Conservation (phyloP, 352 stramenopile genomes). For the Pythium brachiatum region DNA sequence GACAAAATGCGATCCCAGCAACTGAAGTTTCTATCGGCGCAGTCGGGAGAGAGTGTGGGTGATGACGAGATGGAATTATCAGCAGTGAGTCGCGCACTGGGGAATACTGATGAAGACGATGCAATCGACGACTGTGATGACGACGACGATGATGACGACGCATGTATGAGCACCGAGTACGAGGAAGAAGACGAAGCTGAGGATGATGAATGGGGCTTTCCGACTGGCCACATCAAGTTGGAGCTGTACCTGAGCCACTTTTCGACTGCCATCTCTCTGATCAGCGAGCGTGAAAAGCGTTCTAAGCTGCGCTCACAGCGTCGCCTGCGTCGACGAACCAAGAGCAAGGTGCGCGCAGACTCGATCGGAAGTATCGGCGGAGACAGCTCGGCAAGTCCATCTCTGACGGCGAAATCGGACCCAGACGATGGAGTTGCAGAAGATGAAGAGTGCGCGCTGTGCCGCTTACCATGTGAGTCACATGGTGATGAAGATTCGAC, state of each 20-base stretch:
- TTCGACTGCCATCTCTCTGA: constrained; percentile 53
- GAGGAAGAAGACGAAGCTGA: constrained; percentile 65
- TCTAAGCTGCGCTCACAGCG: constrained; percentile 26
- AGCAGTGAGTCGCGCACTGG: background rate
- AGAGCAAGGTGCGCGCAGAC: constrained; percentile 21
- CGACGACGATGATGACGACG: constrained; percentile 28
- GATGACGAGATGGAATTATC: constrained; percentile 17
- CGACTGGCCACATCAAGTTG: constrained; percentile 66
- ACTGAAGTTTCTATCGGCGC: constrained; percentile 63
- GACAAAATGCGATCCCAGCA: constrained; percentile 72
- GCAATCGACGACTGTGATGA: constrained; percentile 28
- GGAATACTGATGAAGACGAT: constrained; percentile 39
- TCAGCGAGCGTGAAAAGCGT: constrained; percentile 41
- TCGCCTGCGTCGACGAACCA: constrained; percentile 30
- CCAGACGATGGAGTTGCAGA: constrained; percentile 31
- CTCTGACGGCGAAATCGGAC: constrained; percentile 12
- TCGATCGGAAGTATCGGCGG: constrained; percentile 6
- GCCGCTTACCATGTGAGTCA: constrained; percentile 53
- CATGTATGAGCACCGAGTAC: constrained; percentile 32
- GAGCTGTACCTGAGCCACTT: constrained; percentile 68
- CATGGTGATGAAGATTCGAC: constrained; percentile 35
- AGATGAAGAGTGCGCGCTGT: constrained; percentile 59
- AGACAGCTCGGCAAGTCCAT: constrained; percentile 9
- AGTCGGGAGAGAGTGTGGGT: constrained; percentile 24
- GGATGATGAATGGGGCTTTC: constrained; percentile 78